Conservation (phyloP, 2,329 filamentous ascomycete species). For the Trichoderma sp. region DNA sequence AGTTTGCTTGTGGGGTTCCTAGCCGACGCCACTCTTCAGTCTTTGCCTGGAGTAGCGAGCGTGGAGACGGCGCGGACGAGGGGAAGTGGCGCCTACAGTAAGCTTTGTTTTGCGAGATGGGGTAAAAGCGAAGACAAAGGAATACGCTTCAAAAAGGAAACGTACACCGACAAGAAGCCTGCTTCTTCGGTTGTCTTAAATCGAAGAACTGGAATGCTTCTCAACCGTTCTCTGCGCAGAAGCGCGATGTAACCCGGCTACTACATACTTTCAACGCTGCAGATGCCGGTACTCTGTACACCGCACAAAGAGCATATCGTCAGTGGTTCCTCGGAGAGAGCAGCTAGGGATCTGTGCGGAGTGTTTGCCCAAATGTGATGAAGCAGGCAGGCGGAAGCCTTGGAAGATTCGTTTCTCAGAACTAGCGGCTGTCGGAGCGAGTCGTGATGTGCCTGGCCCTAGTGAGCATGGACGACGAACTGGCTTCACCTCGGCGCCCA, state of each 20-base stretch:
- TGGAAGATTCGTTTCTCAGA: slow-evolving; percentile 6
- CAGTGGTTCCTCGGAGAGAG: background rate
- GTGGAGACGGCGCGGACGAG: background rate
- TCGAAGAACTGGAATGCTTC: background rate
- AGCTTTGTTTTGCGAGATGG: background rate
- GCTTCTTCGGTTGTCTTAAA: background rate
- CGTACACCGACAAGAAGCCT: background rate
- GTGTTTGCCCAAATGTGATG: background rate
- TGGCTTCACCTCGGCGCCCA: background rate
- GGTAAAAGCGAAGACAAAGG: background rate
- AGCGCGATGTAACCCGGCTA: slow-evolving; percentile 2
- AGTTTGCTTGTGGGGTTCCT: slow-evolving; percentile 11
- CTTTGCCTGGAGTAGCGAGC: background rate
- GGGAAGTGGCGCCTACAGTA: background rate
- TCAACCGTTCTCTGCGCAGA: background rate
- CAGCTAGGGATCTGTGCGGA: background rate
- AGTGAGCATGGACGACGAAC: background rate
- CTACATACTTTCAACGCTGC: background rate
- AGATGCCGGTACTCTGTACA: background rate
- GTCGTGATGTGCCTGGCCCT: background rate
- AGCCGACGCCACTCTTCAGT: slow-evolving; percentile 4
- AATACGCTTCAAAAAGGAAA: background rate
- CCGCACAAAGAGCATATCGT: slow-evolving; percentile 9
- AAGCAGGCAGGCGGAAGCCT: background rate
- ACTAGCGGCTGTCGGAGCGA: background rate